These are phyloP conservation scores for Nannizziopsis arthrosporioides DNA, from an alignment of 2,329 filamentous ascomycete species.

Conservation along the genomic window DNA sequence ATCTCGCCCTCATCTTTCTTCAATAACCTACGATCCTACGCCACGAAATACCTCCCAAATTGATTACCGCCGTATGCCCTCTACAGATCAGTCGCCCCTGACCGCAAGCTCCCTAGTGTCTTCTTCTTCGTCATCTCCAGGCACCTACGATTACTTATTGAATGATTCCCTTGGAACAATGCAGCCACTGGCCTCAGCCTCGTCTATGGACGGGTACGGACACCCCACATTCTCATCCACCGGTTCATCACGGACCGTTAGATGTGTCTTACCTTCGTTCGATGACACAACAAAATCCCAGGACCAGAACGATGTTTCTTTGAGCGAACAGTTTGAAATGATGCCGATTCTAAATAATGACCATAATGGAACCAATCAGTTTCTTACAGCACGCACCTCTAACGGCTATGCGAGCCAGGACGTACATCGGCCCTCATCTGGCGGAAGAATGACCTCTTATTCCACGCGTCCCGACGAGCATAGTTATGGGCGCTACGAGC, in stretches of 20 bases:
- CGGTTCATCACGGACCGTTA: conserved; percentile 16
- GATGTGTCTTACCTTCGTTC: conserved; percentile 20
- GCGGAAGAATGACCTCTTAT: conserved; percentile 25
- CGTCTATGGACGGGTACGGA: conserved; percentile 27
- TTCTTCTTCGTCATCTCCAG: conserved; percentile 29
- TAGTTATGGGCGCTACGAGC: conserved; percentile 26
- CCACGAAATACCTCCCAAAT: conserved; percentile 26
- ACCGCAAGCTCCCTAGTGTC: conserved; percentile 31
- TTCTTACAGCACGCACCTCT: conserved; percentile 14
- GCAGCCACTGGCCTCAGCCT: conserved; percentile 27
- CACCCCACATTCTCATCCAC: conserved; percentile 22
- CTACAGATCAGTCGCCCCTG: conserved; percentile 28
- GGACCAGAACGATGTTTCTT: conserved; percentile 19
- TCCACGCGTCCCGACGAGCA: conserved; percentile 19
- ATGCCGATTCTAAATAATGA: conserved; percentile 23
- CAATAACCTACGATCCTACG: conserved; percentile 27
- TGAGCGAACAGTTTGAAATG: conserved; percentile 25
- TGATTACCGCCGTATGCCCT: conserved; percentile 28
- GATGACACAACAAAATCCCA: conserved; percentile 22
- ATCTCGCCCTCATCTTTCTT: conserved; percentile 24
- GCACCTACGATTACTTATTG: conserved; percentile 28
- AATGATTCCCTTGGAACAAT: conserved; percentile 31
- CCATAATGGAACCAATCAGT: conserved; percentile 19
- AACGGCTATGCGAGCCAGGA: conserved; percentile 18
- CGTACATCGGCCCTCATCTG: conserved; percentile 18